Evolutionary conservation across 768 basidiomycete genomes (phyloP).

Genomic region (Crucibulum laeve): DNA sequence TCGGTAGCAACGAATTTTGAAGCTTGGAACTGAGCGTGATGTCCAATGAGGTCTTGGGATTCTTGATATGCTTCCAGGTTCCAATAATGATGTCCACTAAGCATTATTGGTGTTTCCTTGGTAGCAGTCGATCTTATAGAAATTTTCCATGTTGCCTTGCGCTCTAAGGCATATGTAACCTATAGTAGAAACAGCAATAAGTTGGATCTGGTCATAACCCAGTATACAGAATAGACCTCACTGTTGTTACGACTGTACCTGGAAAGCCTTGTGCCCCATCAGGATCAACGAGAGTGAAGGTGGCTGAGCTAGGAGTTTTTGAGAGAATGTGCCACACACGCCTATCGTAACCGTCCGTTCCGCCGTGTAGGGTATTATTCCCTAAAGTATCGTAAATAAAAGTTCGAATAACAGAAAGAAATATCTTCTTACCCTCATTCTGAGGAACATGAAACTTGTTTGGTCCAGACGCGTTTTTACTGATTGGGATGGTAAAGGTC

Average conservation of each 20-base stretch:
- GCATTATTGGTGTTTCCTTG: slow-evolving; percentile 38
- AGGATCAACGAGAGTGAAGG: slow-evolving; percentile 36
- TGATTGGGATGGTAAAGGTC: slow-evolving; percentile 38
- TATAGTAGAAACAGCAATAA: slow-evolving; percentile 6
- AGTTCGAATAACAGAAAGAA: neutral
- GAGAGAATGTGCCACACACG: slow-evolving; percentile 35
- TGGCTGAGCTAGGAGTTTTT: slow-evolving; percentile 29
- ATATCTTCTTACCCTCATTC: slow-evolving; percentile 29
- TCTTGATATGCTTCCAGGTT: slow-evolving; percentile 41
- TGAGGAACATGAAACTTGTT: slow-evolving; percentile 32
- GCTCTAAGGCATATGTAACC: slow-evolving; percentile 30
- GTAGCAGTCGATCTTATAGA: slow-evolving; percentile 30
- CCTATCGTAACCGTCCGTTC: slow-evolving; percentile 38
- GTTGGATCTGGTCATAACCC: neutral
- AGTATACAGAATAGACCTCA: slow-evolving; percentile 8
- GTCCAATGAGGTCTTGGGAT: slow-evolving; percentile 30
- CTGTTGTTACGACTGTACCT: slow-evolving; percentile 31
- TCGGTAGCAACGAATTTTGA: slow-evolving; percentile 36
- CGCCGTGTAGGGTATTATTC: slow-evolving; percentile 43
- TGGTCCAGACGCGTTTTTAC: slow-evolving; percentile 31
- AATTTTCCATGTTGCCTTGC: slow-evolving; percentile 31
- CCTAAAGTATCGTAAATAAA: slow-evolving; percentile 17
- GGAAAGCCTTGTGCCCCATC: slow-evolving; percentile 44
- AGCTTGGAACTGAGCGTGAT: slow-evolving; percentile 30
- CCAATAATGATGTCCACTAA: slow-evolving; percentile 39